phyloP scores from a whole-genome alignment of 2,329 filamentous ascomycete genomes.

The Fusarium musae region DNA sequence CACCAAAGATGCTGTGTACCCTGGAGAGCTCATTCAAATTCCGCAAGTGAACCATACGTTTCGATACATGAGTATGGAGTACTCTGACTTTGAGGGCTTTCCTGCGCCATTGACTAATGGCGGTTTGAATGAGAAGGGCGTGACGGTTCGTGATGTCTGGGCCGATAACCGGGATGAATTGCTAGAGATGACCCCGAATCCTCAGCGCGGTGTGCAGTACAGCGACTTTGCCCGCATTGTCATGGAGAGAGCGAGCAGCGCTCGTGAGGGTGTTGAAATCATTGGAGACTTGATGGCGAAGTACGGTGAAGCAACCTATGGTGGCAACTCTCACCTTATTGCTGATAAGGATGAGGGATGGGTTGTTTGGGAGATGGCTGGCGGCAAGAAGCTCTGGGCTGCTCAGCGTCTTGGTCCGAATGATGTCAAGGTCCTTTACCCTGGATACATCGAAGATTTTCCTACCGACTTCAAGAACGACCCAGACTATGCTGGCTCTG shows the following conservation, averaged over 20 bases:
- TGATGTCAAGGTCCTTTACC: conserved; percentile 39
- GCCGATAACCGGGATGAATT: conserved; percentile 39
- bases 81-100: conserved; percentile 41
- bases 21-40: conserved; percentile 38
- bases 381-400: conserved; percentile 38
- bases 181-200: conserved; percentile 38
- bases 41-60: conserved; percentile 39
- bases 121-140: conserved; percentile 38
- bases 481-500: conserved; percentile 29
- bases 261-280: conserved; percentile 36
- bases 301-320: conserved; percentile 38
- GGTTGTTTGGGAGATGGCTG: conserved; percentile 43
- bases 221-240: conserved; percentile 40
- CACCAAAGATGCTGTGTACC: conserved; percentile 33
- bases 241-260: conserved; percentile 36
- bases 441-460: conserved; percentile 39
- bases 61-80: conserved; percentile 41
- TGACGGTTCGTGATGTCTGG: conserved; percentile 40
- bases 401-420: conserved; percentile 36
- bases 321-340: conserved; percentile 39
- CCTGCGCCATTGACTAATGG: conserved; percentile 39
- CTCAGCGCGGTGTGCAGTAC: conserved; percentile 38
- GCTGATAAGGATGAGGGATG: conserved; percentile 41
- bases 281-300: conserved; percentile 31
- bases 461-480: conserved; percentile 22